phyloP scores from a whole-genome alignment of 306 rosid species.

The Prunus dulcis region DNA sequence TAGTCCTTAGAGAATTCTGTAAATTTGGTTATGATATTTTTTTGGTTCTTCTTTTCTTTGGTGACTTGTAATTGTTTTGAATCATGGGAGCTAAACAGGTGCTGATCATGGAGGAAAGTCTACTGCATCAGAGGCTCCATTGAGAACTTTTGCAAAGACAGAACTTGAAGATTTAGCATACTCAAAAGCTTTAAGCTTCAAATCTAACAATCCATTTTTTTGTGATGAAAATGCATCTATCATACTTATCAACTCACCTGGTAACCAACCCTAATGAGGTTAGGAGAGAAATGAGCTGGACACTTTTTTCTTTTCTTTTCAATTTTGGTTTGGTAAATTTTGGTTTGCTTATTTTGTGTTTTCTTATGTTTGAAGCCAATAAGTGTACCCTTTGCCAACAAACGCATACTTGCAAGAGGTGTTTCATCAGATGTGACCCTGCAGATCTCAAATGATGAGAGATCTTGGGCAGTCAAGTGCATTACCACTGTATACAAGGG shows the following conservation, averaged over 20 bases:
- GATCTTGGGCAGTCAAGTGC: conserved; percentile 18
- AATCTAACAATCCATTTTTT: neutral
- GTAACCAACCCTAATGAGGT: neutral
- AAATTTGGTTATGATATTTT: neutral
- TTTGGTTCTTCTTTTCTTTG: neutral
- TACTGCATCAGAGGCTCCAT: neutral
- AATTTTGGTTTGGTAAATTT: neutral
- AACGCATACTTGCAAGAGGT: neutral
- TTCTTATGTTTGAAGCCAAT: neutral
- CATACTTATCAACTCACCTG: neutral
- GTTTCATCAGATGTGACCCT: neutral
- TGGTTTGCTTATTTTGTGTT: neutral
- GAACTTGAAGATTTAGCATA: neutral
- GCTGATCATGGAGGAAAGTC: neutral
- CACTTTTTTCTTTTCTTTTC: no score
- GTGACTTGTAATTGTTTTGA: neutral
- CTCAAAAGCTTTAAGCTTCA: neutral
- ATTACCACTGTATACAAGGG: neutral
- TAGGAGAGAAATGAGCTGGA: no score
- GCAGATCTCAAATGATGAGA: neutral
- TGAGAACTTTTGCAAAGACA: neutral
- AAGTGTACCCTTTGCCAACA: neutral
- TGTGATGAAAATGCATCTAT: neutral
- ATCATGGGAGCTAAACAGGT: neutral
- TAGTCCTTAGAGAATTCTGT: no score